A percentile compares a stretch with the other conserved stretches of the same genome.
Evolutionary conservation across 2,329 filamentous ascomycete genomes (phyloP).

Genomic region (Blastomyces gilchristii): DNA sequence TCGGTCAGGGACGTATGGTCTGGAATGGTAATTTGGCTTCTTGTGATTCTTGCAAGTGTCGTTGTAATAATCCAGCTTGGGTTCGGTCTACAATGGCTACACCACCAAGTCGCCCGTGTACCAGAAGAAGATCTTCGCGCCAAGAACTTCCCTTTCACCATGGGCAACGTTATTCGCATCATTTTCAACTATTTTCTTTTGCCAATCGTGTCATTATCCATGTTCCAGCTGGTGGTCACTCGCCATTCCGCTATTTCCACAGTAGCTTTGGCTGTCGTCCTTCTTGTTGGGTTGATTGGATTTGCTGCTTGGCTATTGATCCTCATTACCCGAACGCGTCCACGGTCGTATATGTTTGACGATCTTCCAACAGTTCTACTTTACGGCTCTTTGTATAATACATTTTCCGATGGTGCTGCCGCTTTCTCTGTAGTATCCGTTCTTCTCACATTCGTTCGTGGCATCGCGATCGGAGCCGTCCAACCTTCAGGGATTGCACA

Average conservation of each 20-base stretch:
- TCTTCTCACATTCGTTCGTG: conserved; percentile 71
- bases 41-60: conserved; percentile 60
- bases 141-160: conserved; percentile 82
- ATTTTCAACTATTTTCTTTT: conserved; percentile 88
- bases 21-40: conserved; percentile 83
- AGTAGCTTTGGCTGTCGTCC: conserved; percentile 63
- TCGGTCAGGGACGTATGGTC: conserved; percentile 76
- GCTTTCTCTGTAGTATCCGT: conserved; percentile 83
- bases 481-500: conserved; percentile 90
- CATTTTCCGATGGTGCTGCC: conserved; percentile 85
- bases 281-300: conserved; percentile 60
- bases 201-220: conserved; percentile 73
- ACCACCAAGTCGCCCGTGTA: conserved; percentile 58
- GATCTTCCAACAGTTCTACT: conserved; percentile 79
- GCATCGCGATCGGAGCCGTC: conserved; percentile 82
- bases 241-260: conserved; percentile 56
- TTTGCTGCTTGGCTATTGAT: conserved; percentile 71
- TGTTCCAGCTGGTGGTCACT: conserved; percentile 82
- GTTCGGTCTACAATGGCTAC: conserved; percentile 67
- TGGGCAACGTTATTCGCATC: conserved; percentile 70
- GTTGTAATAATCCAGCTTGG: conserved; percentile 63
- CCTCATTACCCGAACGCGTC: conserved; percentile 69
- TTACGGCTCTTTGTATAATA: conserved; percentile 94
- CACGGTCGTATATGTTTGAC: conserved; percentile 82
- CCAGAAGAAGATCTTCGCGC: conserved; percentile 77